Conservation (phyloP, 306 rosid species). For the Quercus cerris region DNA sequence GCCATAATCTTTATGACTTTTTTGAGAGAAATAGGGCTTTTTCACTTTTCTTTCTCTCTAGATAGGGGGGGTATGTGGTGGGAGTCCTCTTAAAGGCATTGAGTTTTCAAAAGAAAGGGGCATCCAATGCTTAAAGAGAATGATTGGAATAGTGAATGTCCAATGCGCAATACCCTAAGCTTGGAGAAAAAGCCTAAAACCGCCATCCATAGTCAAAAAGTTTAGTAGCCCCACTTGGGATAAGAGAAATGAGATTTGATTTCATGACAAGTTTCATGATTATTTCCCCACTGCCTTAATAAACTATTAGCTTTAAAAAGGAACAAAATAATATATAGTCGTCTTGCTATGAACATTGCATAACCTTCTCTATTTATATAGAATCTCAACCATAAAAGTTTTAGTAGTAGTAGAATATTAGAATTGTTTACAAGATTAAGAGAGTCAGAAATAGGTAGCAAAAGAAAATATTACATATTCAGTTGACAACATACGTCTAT, state of each 20-base stretch:
- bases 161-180: background rate
- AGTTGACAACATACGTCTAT: no score
- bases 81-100: slow-evolving; percentile 25
- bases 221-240: slow-evolving; percentile 3
- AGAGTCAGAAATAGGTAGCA: no score
- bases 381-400: background rate
- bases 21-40: slow-evolving; percentile 29
- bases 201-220: slow-evolving; percentile 18
- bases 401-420: background rate
- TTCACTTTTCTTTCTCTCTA: slow-evolving; percentile 32
- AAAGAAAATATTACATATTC: no score
- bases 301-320: background rate
- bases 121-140: slow-evolving; percentile 50
- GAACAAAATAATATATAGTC: slow-evolving; percentile 12
- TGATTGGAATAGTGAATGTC: slow-evolving; percentile 20
- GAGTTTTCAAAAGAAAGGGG: slow-evolving; percentile 26
- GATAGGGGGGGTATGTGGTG: slow-evolving; percentile 28
- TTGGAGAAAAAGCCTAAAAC: slow-evolving; percentile 12
- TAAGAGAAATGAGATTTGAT: slow-evolving; percentile 13
- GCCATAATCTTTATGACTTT: slow-evolving; percentile 17
- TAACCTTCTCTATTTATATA: slow-evolving; percentile 17
- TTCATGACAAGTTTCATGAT: slow-evolving; percentile 22
- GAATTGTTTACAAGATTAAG: no score
- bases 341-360: slow-evolving; percentile 1
- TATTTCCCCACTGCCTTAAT: slow-evolving; percentile 2